These are phyloP conservation scores for Termitomyces sp. DNA, from an alignment of 768 basidiomycete species.

Conservation along the genomic window DNA sequence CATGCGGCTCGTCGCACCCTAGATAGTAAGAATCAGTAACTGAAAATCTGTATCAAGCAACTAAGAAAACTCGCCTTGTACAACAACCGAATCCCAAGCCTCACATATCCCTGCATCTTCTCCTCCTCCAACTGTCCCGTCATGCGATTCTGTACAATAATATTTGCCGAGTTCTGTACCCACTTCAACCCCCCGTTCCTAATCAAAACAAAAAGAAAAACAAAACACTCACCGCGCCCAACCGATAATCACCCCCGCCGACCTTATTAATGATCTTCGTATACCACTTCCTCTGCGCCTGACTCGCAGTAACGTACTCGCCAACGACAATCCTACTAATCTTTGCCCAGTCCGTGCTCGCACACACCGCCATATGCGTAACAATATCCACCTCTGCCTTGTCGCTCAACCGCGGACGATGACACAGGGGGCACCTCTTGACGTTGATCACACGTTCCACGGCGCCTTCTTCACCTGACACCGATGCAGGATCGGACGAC, in stretches of 20 bases:
- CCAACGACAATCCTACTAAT: slow-evolving; percentile 89
- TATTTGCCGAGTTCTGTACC: slow-evolving; percentile 88
- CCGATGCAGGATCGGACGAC: not conserved
- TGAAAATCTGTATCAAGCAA: not conserved
- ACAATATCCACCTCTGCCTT: slow-evolving; percentile 94
- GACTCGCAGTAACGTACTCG: slow-evolving; percentile 89
- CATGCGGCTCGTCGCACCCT: slow-evolving; percentile 85
- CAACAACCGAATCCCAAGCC: slow-evolving; percentile 85
- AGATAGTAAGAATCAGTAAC: not conserved
- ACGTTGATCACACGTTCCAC: slow-evolving; percentile 92
- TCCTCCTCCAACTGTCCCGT: slow-evolving; percentile 95
- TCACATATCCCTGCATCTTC: slow-evolving; percentile 94
- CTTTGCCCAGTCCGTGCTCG: slow-evolving; percentile 86
- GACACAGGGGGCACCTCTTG: slow-evolving; percentile 91
- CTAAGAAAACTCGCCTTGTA: slow-evolving; percentile 55
- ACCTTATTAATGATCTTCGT: slow-evolving; percentile 87
- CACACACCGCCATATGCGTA: slow-evolving; percentile 95
- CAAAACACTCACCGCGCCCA: slow-evolving; percentile 74
- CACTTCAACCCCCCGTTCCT: not conserved
- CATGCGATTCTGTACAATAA: slow-evolving; percentile 91
- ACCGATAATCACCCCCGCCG: slow-evolving; percentile 78
- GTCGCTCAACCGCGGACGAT: slow-evolving; percentile 75
- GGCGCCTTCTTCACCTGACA: slow-evolving; percentile 20
- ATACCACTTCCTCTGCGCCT: slow-evolving; percentile 97
- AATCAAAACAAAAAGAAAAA: not conserved